Conservation (phyloP, 345 rosid species). For the Lepidium aucheri region DNA sequence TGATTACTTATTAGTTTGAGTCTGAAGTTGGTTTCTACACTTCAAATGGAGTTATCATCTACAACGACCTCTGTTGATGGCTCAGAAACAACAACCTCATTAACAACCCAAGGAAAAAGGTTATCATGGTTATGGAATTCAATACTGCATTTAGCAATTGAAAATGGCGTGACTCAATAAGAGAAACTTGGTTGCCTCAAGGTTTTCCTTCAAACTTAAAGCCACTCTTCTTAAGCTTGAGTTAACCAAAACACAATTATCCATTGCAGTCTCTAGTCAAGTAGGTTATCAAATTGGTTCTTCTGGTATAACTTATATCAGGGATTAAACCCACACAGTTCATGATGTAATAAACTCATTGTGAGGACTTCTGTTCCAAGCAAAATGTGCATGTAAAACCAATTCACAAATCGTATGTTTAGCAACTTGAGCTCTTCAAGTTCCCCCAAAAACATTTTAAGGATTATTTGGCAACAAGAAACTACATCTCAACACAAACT, state of each 20-base stretch:
- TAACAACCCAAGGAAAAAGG: conserved; percentile 41
- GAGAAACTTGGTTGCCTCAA: conserved; percentile 99
- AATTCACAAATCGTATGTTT: conserved; percentile 19
- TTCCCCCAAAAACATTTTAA: not conserved
- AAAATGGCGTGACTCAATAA: conserved; percentile 88
- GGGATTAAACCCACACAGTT: not conserved
- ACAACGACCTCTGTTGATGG: conserved; percentile 45
- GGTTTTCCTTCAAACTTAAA: conserved; percentile 30
- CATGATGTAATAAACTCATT: conserved; percentile 8
- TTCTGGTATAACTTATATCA: not conserved
- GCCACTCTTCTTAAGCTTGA: not conserved
- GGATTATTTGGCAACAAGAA: conserved; percentile 21
- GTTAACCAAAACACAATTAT: too few species aligned
- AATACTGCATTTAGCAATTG: conserved; percentile 96
- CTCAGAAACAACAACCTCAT: conserved; percentile 10
- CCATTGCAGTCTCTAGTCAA: conserved; percentile 30
- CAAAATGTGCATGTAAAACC: conserved; percentile 17
- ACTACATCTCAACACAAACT: conserved; percentile 2
- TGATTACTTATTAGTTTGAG: too few species aligned
- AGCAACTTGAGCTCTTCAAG: conserved; percentile 19
- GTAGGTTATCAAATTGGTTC: conserved; percentile 33
- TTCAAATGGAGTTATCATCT: conserved; percentile 67
- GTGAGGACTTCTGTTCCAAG: conserved; percentile 46
- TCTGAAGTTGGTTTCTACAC: conserved; percentile 46
- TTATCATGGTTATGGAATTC: conserved; percentile 82